Conservation (phyloP, 2,329 filamentous ascomycete species). For the Diaporthe australafricana region DNA sequence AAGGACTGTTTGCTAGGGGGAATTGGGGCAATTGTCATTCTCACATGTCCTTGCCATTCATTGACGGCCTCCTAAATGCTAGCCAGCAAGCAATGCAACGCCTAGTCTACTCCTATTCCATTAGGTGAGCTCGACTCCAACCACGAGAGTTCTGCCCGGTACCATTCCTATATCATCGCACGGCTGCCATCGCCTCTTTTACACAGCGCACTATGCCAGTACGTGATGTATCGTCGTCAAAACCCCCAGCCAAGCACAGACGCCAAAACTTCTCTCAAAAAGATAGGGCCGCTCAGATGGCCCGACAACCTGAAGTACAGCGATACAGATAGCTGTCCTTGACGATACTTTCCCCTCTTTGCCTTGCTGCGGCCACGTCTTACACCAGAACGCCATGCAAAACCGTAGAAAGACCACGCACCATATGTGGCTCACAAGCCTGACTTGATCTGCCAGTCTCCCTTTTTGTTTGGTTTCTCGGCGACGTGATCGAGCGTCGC, state of each 20-base stretch:
- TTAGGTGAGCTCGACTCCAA: neutral
- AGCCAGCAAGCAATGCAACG: constrained; percentile 21
- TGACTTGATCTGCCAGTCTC: constrained; percentile 35
- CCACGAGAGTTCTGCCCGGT: neutral
- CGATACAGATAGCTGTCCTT: neutral
- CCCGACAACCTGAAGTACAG: neutral
- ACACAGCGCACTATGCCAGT: neutral
- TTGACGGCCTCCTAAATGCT: neutral
- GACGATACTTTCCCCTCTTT: neutral
- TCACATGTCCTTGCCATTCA: neutral
- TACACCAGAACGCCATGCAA: constrained; percentile 28
- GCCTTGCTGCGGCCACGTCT: neutral
- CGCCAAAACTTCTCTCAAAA: neutral
- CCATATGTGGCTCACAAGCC: constrained; percentile 9
- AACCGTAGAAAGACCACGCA: constrained; percentile 5
- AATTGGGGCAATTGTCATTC: neutral
- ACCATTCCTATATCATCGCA: neutral
- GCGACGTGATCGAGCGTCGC: constrained; percentile 77
- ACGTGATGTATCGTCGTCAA: neutral
- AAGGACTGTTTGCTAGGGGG: neutral
- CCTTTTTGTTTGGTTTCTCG: constrained; percentile 70
- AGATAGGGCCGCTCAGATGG: neutral
- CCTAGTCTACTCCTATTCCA: neutral
- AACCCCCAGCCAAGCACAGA: constrained; percentile 5
- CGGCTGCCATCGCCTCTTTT: neutral